A percentile compares a stretch with the other conserved stretches of the same genome.
Conservation (phyloP, 208 protist species). For the Trypanosoma conorhini region DNA sequence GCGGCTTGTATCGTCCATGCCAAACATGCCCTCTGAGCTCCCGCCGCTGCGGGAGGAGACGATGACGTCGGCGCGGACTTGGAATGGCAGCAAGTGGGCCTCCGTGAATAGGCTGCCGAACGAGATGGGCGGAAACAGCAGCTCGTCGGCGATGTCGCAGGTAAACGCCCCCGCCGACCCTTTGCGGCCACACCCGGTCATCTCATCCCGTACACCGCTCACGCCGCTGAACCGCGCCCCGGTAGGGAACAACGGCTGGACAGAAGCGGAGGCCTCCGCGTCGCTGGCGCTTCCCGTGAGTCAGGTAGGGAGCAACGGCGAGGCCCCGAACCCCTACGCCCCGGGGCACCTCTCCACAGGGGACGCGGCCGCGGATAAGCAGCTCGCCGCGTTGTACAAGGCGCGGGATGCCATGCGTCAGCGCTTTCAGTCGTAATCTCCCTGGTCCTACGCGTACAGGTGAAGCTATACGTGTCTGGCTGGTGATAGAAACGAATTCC, state of each 20-base stretch:
- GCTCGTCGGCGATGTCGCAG: background rate
- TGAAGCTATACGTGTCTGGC: background rate
- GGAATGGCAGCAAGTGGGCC: constrained; percentile 2
- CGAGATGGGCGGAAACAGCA: background rate
- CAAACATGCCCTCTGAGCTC: constrained; percentile 7
- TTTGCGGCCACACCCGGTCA: background rate
- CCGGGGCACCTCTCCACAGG: constrained; percentile 70
- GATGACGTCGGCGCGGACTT: constrained; percentile 5
- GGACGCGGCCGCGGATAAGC: constrained; percentile 69
- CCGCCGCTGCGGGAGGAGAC: constrained; percentile 20
- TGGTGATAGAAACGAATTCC: background rate
- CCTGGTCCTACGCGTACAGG: background rate
- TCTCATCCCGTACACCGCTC: background rate
- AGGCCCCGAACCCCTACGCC: constrained; percentile 58
- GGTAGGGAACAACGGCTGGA: constrained; percentile 11
- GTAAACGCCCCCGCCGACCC: background rate
- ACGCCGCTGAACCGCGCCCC: background rate
- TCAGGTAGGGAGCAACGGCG: background rate
- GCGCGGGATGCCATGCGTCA: constrained; percentile 69
- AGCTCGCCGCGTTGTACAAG: constrained; percentile 75
- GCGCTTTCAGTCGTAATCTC: constrained; percentile 34
- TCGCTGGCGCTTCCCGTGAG: background rate
- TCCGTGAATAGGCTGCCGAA: background rate
- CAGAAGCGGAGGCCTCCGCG: background rate
- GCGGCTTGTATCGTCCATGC: background rate